Evolutionary conservation across 768 basidiomycete species (phyloP).

Genomic region (Suillus subluteus): DNA sequence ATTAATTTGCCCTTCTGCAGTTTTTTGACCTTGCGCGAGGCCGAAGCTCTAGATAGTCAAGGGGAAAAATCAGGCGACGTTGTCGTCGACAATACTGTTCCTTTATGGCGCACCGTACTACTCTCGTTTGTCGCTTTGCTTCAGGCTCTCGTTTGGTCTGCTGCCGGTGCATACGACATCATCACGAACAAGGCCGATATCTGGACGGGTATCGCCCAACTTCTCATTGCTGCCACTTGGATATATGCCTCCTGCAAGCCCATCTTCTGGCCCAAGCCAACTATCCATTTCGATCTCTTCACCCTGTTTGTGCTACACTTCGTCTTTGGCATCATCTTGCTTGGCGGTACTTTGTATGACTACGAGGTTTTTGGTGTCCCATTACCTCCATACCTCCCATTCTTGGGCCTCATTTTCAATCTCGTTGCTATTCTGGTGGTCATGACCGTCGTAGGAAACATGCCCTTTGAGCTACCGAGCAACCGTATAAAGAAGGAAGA

Average conservation of each 20-base stretch:
- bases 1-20: slow-evolving; percentile 36
- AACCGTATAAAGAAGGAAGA: slow-evolving; percentile 50
- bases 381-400: slow-evolving; percentile 36
- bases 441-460: slow-evolving; percentile 52
- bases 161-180: slow-evolving; percentile 57
- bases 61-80: slow-evolving; percentile 7
- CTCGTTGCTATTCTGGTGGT: slow-evolving; percentile 46
- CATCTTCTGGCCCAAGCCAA: slow-evolving; percentile 53
- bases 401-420: slow-evolving; percentile 42
- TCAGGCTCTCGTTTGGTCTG: slow-evolving; percentile 62
- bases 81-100: slow-evolving; percentile 24
- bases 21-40: slow-evolving; percentile 58
- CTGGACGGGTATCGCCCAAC: slow-evolving; percentile 42
- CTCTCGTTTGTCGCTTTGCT: slow-evolving; percentile 59
- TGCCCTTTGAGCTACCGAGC: slow-evolving; percentile 73
- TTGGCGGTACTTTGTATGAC: slow-evolving; percentile 61
- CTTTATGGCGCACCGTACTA: slow-evolving; percentile 64
- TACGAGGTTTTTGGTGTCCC: slow-evolving; percentile 46
- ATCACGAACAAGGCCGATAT: slow-evolving; percentile 38
- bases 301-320: slow-evolving; percentile 56
- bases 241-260: slow-evolving; percentile 65
- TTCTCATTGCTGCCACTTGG: slow-evolving; percentile 63
- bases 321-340: slow-evolving; percentile 45
- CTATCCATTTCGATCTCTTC: slow-evolving; percentile 68
- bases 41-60: slow-evolving; percentile 48